Percentiles rank a stretch among this genome's conserved stretches.
phyloP scores from a whole-genome alignment of 2,329 filamentous ascomycete genomes.

The Colletotrichum salicis region DNA sequence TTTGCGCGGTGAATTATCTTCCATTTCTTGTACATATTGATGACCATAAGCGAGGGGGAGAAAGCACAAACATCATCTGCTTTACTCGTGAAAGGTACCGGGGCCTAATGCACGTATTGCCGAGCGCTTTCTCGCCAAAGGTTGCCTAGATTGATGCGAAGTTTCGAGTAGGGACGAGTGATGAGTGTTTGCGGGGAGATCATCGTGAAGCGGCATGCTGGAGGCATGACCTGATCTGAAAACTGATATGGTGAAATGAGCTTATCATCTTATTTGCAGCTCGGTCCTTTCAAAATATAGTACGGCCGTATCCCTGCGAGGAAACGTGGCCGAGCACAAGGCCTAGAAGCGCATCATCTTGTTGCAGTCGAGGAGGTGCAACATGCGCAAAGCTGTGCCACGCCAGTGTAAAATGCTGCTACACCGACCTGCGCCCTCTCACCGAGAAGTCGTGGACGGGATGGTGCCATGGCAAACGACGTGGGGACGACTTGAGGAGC shows the following conservation, averaged over 20 bases:
- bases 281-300: conserved; percentile 15
- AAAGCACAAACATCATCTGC: background rate
- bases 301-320: background rate
- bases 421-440: conserved; percentile 15
- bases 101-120: background rate
- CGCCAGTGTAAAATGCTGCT: conserved; percentile 1
- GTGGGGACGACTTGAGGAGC: too few relatives aligned
- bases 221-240: conserved; percentile 15
- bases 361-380: conserved; percentile 18
- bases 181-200: background rate
- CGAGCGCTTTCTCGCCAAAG: background rate
- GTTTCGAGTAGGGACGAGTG: too few relatives aligned
- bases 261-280: conserved; percentile 8
- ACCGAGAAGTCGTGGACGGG: background rate
- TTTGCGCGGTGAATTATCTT: background rate
- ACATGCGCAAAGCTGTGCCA: background rate
- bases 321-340: background rate
- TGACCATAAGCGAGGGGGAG: background rate
- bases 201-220: background rate
- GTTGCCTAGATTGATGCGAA: background rate
- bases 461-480: conserved; percentile 8
- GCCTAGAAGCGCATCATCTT: conserved; percentile 12
- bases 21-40: background rate
- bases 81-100: background rate
- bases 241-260: conserved; percentile 6